These are phyloP conservation scores for Coniferiporia sulphurascens DNA, from an alignment of 1,284 basidiomycete species.

Conservation along the genomic window DNA sequence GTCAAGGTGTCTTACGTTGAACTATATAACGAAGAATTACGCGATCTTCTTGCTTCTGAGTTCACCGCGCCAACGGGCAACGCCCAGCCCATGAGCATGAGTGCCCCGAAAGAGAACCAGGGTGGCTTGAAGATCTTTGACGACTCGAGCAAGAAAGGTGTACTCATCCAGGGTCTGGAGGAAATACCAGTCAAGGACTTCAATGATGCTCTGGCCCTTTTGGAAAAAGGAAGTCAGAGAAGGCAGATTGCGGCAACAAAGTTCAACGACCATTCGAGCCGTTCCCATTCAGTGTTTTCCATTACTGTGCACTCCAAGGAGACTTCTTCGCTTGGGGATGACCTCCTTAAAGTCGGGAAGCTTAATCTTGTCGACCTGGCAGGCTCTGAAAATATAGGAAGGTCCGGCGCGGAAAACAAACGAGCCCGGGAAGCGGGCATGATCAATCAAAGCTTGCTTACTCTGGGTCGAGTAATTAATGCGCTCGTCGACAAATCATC, in stretches of 20 bases:
- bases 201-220: conserved; percentile 78
- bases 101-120: conserved; percentile 38
- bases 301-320: conserved; percentile 94
- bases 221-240: conserved; percentile 86
- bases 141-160: conserved; percentile 81
- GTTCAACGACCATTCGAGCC: conserved; percentile 96
- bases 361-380: conserved; percentile 97
- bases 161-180: conserved; percentile 93
- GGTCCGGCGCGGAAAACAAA: conserved; percentile 94
- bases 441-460: conserved; percentile 97
- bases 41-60: conserved; percentile 82
- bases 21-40: conserved; percentile 99
- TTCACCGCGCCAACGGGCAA: conserved; percentile 56
- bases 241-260: conserved; percentile 95
- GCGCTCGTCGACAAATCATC: conserved; percentile 89
- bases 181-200: conserved; percentile 84
- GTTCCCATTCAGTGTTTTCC: conserved; percentile 98
- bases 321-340: conserved; percentile 73
- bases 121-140: conserved; percentile 87
- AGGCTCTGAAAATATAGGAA: conserved; percentile 95
- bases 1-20: conserved; percentile 96
- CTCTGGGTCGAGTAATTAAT: conserved; percentile 95
- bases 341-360: conserved; percentile 90
- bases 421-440: conserved; percentile 96
- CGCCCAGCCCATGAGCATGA: conserved; percentile 69